Evolutionary conservation across 2,329 filamentous ascomycete species (phyloP), one percentile per base, ranked within the genome.

Genomic region (Pyrenochaeta sp.): DNA sequence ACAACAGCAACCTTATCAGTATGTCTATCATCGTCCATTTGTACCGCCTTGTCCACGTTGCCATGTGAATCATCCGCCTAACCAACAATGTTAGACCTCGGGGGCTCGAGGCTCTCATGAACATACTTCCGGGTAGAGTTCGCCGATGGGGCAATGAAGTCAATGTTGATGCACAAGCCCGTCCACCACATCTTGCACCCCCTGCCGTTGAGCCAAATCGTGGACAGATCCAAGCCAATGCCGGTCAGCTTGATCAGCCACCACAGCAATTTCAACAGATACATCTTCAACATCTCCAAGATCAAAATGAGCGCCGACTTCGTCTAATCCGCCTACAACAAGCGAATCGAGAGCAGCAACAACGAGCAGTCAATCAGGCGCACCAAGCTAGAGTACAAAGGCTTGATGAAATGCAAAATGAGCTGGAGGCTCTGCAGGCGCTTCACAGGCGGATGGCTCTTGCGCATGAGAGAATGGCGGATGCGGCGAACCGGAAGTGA

Each of bases 71-170:
- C 61, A 63, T 44, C 50, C 49, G 27, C 43, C 56, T 64, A 46
- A 64, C 43, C 59, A 48, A 7, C 49, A 36, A 47, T 58, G 52
- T 39, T 62, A 65, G 62, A 37, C 30, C 6, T 15, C 22, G 39
- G 42, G 27, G 25, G 6, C 30, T 45, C 27, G 34, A 25, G 10
- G 42, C 51, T 12, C 9, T 40, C 30, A 28, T 40, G 39, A 49
- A 58, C n/a, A 36, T 46, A 25, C 28, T 53, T 39, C 48, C 37
- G 9, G 49, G 34, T 19, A 52, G 44, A 19, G 37, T 37, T n/a
- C 19, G 47, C 19, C 43, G 24, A 30, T 30, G 32, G 25, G 40
- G 22, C 10, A 43, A 25, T 10, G 10, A 39, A 5, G 40, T 13
- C 39, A 28, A 39, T 8, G 25, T 15, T 19, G 22, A 8, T 22